Conservation (phyloP, 2,329 filamentous ascomycete species). For the Ophiostoma sp. region DNA sequence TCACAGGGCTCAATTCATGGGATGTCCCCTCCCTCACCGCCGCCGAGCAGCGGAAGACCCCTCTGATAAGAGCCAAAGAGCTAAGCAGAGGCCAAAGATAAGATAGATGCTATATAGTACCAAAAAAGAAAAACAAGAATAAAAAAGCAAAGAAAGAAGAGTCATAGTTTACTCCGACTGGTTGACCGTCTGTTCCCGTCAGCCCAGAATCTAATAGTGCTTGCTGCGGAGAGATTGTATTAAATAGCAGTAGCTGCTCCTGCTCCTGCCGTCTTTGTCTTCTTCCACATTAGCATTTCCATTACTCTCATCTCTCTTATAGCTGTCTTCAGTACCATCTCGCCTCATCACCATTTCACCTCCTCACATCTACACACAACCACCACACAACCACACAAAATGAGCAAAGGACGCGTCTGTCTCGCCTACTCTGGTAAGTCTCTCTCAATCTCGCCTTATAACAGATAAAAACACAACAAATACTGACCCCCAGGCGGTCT, state of each 20-base stretch:
- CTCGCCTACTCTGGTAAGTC: conserved; percentile 32
- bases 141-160: neutral
- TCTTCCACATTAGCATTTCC: conserved; percentile 9
- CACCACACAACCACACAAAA: conserved; percentile 23
- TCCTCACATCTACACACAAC: conserved; percentile 6
- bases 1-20: neutral
- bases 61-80: conserved; percentile 9
- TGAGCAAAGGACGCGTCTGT: conserved; percentile 36
- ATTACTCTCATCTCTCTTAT: neutral
- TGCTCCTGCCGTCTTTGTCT: neutral
- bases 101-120: neutral
- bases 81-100: neutral
- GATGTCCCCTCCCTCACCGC: neutral
- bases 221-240: neutral
- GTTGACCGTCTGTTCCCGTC: neutral
- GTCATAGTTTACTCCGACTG: conserved; percentile 10
- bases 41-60: conserved; percentile 15
- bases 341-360: neutral
- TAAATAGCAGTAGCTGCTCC: neutral
- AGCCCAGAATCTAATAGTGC: neutral
- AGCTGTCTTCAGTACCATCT: neutral
- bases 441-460: neutral
- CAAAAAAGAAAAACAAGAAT: neutral
- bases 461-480: neutral
- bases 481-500: conserved; percentile 25